These are phyloP conservation scores for Ambispora gerdemannii DNA, from an alignment of 192 early-diverging fungal species.

Conservation along the genomic window DNA sequence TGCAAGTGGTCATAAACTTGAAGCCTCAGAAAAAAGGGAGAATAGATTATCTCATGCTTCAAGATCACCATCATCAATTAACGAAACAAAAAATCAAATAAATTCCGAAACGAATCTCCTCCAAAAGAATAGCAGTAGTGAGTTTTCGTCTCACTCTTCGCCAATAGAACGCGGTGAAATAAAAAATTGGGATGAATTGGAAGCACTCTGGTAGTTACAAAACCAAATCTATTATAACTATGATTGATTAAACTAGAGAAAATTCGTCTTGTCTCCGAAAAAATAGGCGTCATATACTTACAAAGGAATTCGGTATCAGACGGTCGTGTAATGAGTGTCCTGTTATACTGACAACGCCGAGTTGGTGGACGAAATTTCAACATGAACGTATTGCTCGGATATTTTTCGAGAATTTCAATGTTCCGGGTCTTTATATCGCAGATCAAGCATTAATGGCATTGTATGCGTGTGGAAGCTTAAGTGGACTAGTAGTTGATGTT, in stretches of 20 bases:
- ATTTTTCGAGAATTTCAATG: constrained; percentile 90
- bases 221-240: constrained; percentile 11
- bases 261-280: neutral
- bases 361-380: constrained; percentile 76
- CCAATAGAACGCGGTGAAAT: constrained; percentile 64
- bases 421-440: constrained; percentile 73
- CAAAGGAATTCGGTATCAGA: constrained; percentile 73
- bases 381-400: constrained; percentile 79
- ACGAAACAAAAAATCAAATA: constrained; percentile 28
- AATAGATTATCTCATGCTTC: neutral
- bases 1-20: constrained; percentile 19
- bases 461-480: constrained; percentile 72
- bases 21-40: constrained; percentile 1
- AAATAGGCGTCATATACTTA: constrained; percentile 68
- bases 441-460: constrained; percentile 81
- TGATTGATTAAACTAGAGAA: neutral
- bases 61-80: constrained; percentile 26
- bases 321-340: constrained; percentile 72
- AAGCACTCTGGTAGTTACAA: constrained; percentile 60
- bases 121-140: constrained; percentile 34
- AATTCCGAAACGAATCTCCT: constrained; percentile 36
- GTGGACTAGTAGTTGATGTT: constrained; percentile 87
- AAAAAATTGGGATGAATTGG: constrained; percentile 69
- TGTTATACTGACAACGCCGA: constrained; percentile 74
- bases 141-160: constrained; percentile 35